These are phyloP conservation scores for Linnemannia schmuckeri DNA, from an alignment of 192 early-diverging fungal species.

Conservation along the genomic window DNA sequence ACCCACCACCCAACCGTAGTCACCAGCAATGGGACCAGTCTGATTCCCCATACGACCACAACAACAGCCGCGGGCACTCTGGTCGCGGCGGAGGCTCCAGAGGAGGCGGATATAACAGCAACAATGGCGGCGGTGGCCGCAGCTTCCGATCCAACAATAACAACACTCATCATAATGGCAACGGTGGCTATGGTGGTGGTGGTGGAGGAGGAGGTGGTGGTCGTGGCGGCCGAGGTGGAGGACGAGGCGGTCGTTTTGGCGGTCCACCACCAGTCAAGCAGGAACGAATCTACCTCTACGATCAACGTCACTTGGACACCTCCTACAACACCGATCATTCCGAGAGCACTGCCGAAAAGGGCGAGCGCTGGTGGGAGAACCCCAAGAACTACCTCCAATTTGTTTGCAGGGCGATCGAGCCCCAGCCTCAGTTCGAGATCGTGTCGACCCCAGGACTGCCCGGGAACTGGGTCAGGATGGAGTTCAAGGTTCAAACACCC, in stretches of 20 bases:
- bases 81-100: conserved; percentile 8
- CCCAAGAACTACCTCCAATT: conserved; percentile 55
- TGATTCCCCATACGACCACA: conserved; percentile 10
- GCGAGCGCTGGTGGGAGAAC: conserved; percentile 56
- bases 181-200: neutral
- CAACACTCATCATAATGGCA: conserved; percentile 8
- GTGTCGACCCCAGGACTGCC: conserved; percentile 32
- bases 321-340: conserved; percentile 46
- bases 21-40: conserved; percentile 34
- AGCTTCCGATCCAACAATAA: conserved; percentile 11
- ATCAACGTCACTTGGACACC: conserved; percentile 47
- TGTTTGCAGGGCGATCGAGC: conserved; percentile 46
- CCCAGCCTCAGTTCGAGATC: conserved; percentile 46
- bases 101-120: conserved; percentile 17
- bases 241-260: conserved; percentile 17
- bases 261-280: conserved; percentile 35
- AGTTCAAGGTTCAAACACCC: conserved; percentile 49
- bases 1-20: conserved; percentile 28
- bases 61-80: neutral
- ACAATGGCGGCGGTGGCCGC: conserved; percentile 19
- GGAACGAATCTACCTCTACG: conserved; percentile 48
- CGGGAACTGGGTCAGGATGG: conserved; percentile 51
- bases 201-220: conserved; percentile 18
- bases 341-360: conserved; percentile 39
- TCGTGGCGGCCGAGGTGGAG: conserved; percentile 26